Percentiles rank a stretch among this genome's conserved stretches.
Evolutionary conservation across 306 rosid genomes (phyloP).

Genomic region (Lagenaria siceraria): DNA sequence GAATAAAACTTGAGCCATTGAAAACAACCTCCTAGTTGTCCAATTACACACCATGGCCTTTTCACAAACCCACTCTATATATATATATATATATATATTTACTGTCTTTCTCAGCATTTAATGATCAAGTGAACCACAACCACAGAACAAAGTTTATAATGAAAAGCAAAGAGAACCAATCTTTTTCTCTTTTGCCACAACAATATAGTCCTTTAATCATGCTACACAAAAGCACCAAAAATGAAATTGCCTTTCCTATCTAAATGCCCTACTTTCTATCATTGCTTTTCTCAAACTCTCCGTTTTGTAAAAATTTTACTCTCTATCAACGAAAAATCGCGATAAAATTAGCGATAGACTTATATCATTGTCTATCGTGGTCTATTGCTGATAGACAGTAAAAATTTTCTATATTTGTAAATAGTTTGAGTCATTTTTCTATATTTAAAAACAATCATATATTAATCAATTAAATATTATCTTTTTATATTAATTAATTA

Average conservation of each 20-base stretch:
- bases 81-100: neutral
- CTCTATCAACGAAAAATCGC: no score
- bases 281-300: neutral
- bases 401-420: no score
- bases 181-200: neutral
- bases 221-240: neutral
- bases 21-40: neutral
- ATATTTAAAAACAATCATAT: no score
- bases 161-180: neutral
- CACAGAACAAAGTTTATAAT: neutral
- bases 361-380: no score
- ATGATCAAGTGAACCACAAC: neutral
- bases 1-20: neutral
- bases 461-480: no score
- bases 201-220: neutral
- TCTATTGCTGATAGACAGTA: no score
- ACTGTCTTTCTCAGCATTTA: neutral
- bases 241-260: neutral
- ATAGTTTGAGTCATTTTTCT: no score
- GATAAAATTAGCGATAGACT: no score
- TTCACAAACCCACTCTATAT: neutral
- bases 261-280: neutral
- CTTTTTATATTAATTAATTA: no score
- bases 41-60: neutral
- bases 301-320: no score